These are phyloP conservation scores for Lentinus polychrous DNA, from an alignment of 1,284 basidiomycete species.

Conservation along the genomic window DNA sequence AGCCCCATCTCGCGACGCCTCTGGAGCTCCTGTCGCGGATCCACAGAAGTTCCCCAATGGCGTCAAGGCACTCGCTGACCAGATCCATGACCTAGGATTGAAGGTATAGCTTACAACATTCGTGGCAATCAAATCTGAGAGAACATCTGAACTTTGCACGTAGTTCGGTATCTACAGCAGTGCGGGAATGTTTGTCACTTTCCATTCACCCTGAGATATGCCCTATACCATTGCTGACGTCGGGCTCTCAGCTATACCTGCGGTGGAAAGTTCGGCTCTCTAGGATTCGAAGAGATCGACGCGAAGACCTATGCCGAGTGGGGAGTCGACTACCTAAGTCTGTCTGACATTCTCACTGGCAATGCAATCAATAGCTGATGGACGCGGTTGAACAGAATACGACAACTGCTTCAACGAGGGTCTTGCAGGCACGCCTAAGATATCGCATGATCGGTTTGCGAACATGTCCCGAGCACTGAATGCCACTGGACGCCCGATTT, in stretches of 20 bases:
- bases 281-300: slow-evolving; percentile 41
- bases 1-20: slow-evolving; percentile 22
- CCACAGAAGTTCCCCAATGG: slow-evolving; percentile 38
- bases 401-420: slow-evolving; percentile 43
- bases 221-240: neutral
- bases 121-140: neutral
- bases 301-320: slow-evolving; percentile 38
- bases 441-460: slow-evolving; percentile 37
- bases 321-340: slow-evolving; percentile 38
- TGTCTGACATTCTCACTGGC: slow-evolving; percentile 11
- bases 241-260: slow-evolving; percentile 30
- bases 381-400: slow-evolving; percentile 28
- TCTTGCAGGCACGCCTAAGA: slow-evolving; percentile 31
- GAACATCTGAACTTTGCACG: neutral
- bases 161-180: slow-evolving; percentile 42
- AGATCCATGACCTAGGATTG: slow-evolving; percentile 36
- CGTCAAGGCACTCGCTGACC: slow-evolving; percentile 32
- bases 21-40: slow-evolving; percentile 27
- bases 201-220: neutral
- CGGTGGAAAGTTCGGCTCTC: slow-evolving; percentile 34
- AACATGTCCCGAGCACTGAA: slow-evolving; percentile 42
- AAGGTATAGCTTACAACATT: slow-evolving; percentile 22
- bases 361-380: neutral
- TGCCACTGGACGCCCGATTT: slow-evolving; percentile 38
- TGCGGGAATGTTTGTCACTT: slow-evolving; percentile 30